Evolutionary conservation across 805 yeast species (phyloP).

Genomic region (Teunomyces pallodes): DNA sequence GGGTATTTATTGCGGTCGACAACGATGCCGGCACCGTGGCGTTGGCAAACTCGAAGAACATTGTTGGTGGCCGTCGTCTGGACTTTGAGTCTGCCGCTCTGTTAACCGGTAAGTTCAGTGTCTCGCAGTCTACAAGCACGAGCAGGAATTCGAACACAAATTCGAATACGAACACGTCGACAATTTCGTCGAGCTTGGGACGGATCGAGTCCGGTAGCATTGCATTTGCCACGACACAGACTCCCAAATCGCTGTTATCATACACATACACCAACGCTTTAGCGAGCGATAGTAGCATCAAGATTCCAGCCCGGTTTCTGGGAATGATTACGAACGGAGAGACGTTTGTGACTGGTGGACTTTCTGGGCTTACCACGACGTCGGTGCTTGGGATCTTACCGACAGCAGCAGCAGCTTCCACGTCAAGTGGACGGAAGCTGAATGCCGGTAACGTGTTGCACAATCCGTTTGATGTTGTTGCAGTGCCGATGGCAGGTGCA

Average conservation of each 20-base stretch:
- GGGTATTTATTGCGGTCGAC: slow-evolving; percentile 61
- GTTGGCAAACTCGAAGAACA: slow-evolving; percentile 46
- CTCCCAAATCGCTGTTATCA: slow-evolving; percentile 9
- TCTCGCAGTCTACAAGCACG: too few relatives aligned
- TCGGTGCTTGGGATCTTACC: slow-evolving; percentile 8
- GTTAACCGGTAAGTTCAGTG: neutral
- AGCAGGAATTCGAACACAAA: neutral
- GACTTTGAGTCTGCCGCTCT: slow-evolving; percentile 4
- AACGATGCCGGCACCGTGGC: slow-evolving; percentile 56
- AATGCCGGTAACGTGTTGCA: slow-evolving; percentile 4
- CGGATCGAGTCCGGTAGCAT: slow-evolving; percentile 42
- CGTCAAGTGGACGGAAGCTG: slow-evolving; percentile 4
- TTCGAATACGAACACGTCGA: neutral
- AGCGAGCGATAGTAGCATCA: slow-evolving; percentile 12
- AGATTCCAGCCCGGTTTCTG: slow-evolving; percentile 26
- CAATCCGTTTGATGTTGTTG: neutral
- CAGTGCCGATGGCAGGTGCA: neutral
- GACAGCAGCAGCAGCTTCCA: slow-evolving; percentile 17
- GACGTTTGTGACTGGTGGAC: slow-evolving; percentile 24
- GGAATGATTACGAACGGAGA: slow-evolving; percentile 26
- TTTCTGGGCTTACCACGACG: neutral
- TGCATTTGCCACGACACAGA: slow-evolving; percentile 48
- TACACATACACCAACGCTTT: slow-evolving; percentile 19
- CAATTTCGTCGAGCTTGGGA: slow-evolving; percentile 10
- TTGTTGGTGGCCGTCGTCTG: slow-evolving; percentile 2